Base-by-base conservation (phyloP, 1,139 yeast species). In the Taphrina confusa region DNA sequence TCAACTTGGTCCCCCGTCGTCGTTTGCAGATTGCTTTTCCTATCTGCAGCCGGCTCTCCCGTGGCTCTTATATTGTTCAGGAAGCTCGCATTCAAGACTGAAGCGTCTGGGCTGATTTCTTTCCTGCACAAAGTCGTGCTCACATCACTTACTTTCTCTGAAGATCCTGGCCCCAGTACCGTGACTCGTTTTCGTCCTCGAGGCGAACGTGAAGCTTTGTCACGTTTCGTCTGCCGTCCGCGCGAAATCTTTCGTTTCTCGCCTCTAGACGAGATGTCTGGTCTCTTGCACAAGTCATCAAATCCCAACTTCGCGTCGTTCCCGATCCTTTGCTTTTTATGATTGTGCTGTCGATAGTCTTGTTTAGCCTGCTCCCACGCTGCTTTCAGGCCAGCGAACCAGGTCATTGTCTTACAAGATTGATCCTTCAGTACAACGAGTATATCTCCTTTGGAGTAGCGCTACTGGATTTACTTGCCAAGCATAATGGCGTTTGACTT, bases 281-380 rank as follows among this genome's bases (percentile, higher is more conserved):
- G n/a, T n/a, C n/a, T n/a, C 2, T 37, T 37, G 42, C 42, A 37
- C 9, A 37, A 25, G 20, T 37, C 42, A 18, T 37, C 42, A n/a
- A 37, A 37, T 18, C 42, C 1, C 20, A 18, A 25, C 18, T 14
- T 37, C 23, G 8, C 12, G 25, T 25, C 42, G 18, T 18, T 37
- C 11, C 25, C 25, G 12, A 14, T 2, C 12, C 42, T 22, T 25
- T 18, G 25, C 20, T 37, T 37, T 16, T 1, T 16, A 8, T 9
- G 6, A 2, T 4, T 34, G 8, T 37, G 42, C 6, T 37, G 25
- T 2, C 25, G 23, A 14, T 47, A 33, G n/a, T 47, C 52, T 4
- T 11, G 11, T 14, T 47, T 47, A 18, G 52, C 52, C 28, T 34
- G 52, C 3, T 31, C 20, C 52, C 52, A 47, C n/a, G 42, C 52